Evolutionary conservation across 257 asterid genomes (phyloP).

Genomic region (Solanum infundibuliforme): DNA sequence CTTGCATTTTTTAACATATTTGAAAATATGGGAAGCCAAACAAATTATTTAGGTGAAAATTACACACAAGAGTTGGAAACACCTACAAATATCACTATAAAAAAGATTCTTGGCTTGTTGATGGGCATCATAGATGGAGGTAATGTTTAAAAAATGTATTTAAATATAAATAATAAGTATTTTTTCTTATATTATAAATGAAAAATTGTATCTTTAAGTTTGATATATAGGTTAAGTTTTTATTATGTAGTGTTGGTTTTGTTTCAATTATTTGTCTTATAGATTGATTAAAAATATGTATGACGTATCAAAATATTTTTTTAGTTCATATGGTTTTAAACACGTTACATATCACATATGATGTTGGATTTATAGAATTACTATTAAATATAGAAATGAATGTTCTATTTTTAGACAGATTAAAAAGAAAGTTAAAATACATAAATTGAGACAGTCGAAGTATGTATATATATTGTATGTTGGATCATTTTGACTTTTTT

Average conservation of each 20-base stretch:
- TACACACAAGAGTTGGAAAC: conserved; percentile 16
- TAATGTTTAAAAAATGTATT: not conserved
- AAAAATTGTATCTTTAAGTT: not conserved
- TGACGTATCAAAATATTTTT: not conserved
- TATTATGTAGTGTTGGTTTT: not conserved
- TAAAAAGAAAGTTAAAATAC: no score
- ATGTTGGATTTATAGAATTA: not conserved
- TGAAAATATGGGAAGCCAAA: not conserved
- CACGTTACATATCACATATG: not conserved
- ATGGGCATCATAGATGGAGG: conserved; percentile 19
- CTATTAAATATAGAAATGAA: not conserved
- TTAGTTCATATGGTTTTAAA: not conserved
- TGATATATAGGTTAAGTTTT: not conserved
- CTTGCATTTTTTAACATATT: not conserved
- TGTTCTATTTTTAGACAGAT: no score
- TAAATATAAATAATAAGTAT: not conserved
- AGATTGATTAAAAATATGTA: not conserved
- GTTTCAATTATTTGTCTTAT: not conserved
- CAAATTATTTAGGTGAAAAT: not conserved
- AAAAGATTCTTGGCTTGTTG: conserved; percentile 50
- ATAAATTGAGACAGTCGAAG: not conserved
- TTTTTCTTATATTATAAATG: not conserved
- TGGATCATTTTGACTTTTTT: no score
- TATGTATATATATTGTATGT: no score
- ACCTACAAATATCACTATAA: conserved; percentile 43